phyloP scores from a whole-genome alignment of 2,329 filamentous ascomycete species.

The Xylariales sp. region DNA sequence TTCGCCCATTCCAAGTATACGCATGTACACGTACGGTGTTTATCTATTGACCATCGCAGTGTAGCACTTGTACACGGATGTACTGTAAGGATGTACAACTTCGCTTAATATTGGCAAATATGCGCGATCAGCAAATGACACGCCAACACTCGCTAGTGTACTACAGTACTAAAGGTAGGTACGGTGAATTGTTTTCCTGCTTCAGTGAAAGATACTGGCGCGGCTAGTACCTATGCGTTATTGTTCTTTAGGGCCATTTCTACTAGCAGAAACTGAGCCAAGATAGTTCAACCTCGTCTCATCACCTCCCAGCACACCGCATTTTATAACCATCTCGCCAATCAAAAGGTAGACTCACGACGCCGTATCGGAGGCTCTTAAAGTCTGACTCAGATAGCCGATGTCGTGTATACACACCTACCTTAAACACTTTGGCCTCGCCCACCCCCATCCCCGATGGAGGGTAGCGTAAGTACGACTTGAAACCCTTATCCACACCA shows the following conservation, averaged over 20 bases:
- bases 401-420: constrained; percentile 13
- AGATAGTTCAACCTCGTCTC: constrained; percentile 13
- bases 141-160: constrained; percentile 16
- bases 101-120: constrained; percentile 32
- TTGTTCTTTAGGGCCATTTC: background rate
- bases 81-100: constrained; percentile 9
- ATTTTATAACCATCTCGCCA: constrained; percentile 33
- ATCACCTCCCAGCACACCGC: constrained; percentile 36
- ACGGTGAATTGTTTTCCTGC: too few species aligned
- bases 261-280: background rate
- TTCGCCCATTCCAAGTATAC: background rate
- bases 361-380: constrained; percentile 18
- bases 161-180: constrained; percentile 25
- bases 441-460: constrained; percentile 3
- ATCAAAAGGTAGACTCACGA: constrained; percentile 18
- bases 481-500: constrained; percentile 24
- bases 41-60: background rate
- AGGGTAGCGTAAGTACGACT: constrained; percentile 3
- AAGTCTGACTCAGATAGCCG: constrained; percentile 38
- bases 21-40: background rate
- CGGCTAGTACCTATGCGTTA: background rate
- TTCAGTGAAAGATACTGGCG: background rate
- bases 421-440: constrained; percentile 3
- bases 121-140: constrained; percentile 23
- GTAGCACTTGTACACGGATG: constrained; percentile 1